Percentiles rank a stretch among this genome's conserved stretches.
phyloP scores from a whole-genome alignment of 805 yeast species.

The Blastobotrys parvus region DNA sequence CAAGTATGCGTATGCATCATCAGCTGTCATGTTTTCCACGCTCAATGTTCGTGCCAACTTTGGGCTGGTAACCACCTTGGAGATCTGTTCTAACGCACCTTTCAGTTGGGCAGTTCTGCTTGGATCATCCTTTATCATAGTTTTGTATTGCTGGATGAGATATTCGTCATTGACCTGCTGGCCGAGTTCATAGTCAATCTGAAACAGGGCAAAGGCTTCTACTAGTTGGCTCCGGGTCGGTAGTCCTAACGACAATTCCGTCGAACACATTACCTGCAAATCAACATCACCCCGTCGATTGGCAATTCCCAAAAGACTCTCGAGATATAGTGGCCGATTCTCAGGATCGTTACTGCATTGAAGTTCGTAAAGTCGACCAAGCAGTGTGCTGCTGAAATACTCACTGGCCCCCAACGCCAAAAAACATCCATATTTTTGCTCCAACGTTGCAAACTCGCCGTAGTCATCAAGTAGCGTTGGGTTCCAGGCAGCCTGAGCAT shows the following conservation, averaged over 20 bases:
- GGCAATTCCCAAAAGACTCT: slow-evolving; percentile 46
- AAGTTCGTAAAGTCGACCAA: slow-evolving; percentile 40
- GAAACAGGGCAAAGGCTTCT: slow-evolving; percentile 32
- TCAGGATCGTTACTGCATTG: slow-evolving; percentile 37
- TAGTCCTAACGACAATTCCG: slow-evolving; percentile 43
- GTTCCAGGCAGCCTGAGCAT: background rate
- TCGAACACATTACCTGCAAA: slow-evolving; percentile 37
- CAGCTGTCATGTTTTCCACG: slow-evolving; percentile 40
- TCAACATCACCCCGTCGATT: slow-evolving; percentile 40
- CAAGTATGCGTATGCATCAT: slow-evolving; percentile 44
- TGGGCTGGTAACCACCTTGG: slow-evolving; percentile 8
- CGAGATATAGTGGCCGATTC: slow-evolving; percentile 45
- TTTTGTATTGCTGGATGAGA: slow-evolving; percentile 11
- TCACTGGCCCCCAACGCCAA: slow-evolving; percentile 42
- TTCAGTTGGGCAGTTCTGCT: slow-evolving; percentile 3
- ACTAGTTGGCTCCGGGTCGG: slow-evolving; percentile 43
- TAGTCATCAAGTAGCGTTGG: no score
- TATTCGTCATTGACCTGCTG: slow-evolving; percentile 9
- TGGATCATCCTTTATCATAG: slow-evolving; percentile 7
- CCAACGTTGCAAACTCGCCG: no score
- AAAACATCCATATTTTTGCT: slow-evolving; percentile 26
- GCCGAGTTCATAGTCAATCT: slow-evolving; percentile 19
- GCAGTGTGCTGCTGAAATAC: slow-evolving; percentile 39
- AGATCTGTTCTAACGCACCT: slow-evolving; percentile 16
- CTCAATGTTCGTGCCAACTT: slow-evolving; percentile 14